These are phyloP conservation scores for Cokeromyces recurvatus DNA, from an alignment of 371 early-diverging fungal genomes.

Conservation along the genomic window DNA sequence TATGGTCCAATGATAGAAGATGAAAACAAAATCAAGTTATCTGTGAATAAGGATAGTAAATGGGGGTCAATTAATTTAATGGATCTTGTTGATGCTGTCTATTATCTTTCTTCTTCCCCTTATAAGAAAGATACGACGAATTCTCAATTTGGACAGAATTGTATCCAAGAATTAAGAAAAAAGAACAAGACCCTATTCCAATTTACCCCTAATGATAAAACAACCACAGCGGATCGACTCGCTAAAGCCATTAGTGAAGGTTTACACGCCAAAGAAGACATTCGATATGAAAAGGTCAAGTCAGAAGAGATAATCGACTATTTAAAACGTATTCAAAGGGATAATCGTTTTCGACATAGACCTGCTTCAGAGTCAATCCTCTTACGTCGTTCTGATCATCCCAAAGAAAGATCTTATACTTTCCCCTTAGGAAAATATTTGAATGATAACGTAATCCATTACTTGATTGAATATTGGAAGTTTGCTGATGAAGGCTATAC, in stretches of 20 bases:
- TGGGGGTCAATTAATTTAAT: constrained; percentile 13
- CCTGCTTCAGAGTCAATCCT: not conserved
- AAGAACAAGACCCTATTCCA: constrained; percentile 12
- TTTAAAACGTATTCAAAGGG: constrained; percentile 8
- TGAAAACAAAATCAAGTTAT: constrained; percentile 6
- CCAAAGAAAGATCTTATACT: not conserved
- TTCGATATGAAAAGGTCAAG: constrained; percentile 12
- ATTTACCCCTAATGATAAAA: constrained; percentile 11
- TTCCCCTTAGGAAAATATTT: constrained; percentile 20
- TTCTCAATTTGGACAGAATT: not conserved
- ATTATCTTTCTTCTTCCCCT: constrained; percentile 1
- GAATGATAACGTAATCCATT: constrained; percentile 7
- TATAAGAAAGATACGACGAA: not conserved
- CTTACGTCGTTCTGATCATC: no score
- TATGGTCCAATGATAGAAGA: constrained; percentile 25
- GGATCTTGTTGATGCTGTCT: constrained; percentile 12
- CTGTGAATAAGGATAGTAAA: constrained; percentile 3
- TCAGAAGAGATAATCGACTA: constrained; percentile 2
- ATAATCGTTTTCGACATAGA: constrained; percentile 18
- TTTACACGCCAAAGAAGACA: constrained; percentile 1
- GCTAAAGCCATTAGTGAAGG: constrained; percentile 5
- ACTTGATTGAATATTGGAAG: constrained; percentile 14
- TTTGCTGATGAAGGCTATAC: constrained; percentile 1
- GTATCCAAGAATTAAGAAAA: not conserved
- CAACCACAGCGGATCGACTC: constrained; percentile 1